These are phyloP conservation scores for Melaleuca quinquenervia DNA, from an alignment of 345 rosid species.

Conservation along the genomic window DNA sequence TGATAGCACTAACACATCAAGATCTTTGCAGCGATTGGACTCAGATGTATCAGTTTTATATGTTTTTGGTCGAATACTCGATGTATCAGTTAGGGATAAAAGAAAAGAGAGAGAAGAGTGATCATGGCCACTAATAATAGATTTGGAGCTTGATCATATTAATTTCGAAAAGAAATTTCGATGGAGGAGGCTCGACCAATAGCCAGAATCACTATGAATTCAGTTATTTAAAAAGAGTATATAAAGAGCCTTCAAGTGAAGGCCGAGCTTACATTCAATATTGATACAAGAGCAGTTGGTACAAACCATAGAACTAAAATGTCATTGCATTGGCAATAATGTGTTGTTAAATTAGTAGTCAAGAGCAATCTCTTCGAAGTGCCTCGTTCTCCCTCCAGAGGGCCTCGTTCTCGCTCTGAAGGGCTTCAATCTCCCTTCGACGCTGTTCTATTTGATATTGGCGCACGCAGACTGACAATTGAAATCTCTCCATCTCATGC, in stretches of 20 bases:
- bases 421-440: background rate
- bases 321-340: background rate
- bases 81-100: too few species aligned
- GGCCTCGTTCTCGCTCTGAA: background rate
- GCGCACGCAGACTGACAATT: background rate
- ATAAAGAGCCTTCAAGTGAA: background rate
- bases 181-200: background rate
- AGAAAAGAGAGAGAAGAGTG: too few species aligned
- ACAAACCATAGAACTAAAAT: background rate
- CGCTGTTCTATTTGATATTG: background rate
- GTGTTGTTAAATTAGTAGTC: too few species aligned
- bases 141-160: too few species aligned
- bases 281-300: background rate
- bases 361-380: background rate
- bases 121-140: too few species aligned
- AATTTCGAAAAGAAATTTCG: too few species aligned
- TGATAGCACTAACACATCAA: background rate
- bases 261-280: background rate
- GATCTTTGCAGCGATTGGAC: background rate
- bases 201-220: background rate
- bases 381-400: background rate
- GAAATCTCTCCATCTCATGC: background rate
- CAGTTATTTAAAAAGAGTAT: background rate
- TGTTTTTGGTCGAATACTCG: too few species aligned
- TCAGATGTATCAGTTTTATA: too few species aligned